Conservation (phyloP, 495 filamentous ascomycete species). For the Podospora pseudopauciseta region DNA sequence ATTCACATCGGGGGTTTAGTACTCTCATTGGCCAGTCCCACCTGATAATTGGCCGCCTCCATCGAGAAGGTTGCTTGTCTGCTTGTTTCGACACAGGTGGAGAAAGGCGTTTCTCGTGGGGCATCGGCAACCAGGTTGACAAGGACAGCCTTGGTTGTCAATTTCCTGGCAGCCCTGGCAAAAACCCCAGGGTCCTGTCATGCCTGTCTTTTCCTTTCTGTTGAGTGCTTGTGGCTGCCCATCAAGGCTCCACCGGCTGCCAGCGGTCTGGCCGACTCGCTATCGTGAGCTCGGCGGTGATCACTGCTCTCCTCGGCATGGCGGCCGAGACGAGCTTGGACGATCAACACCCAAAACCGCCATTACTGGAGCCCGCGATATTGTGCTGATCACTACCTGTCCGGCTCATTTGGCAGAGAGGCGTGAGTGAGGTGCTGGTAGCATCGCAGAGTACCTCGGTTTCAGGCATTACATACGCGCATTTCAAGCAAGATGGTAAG, state of each 20-base stretch:
- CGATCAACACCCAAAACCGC: background rate
- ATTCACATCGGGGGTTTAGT: background rate
- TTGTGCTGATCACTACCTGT: background rate
- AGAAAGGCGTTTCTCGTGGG: background rate
- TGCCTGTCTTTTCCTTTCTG: too few relatives aligned
- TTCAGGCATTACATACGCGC: background rate
- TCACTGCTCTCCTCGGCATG: background rate
- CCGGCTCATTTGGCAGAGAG: too few relatives aligned
- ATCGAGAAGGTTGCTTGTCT: background rate
- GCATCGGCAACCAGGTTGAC: background rate
- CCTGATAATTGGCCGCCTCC: background rate
- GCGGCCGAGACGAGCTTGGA: background rate
- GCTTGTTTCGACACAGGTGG: background rate
- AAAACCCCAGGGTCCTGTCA: too few relatives aligned
- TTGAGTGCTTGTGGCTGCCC: background rate
- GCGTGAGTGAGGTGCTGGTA: too few relatives aligned
- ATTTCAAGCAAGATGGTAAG: background rate
- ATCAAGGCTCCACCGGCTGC: background rate
- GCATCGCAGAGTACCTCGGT: background rate
- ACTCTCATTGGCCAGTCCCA: background rate
- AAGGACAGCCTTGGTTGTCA: background rate
- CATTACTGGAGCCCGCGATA: background rate
- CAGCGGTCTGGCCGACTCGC: background rate
- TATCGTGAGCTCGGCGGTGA: background rate
- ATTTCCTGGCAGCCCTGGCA: background rate